Evolutionary conservation across 805 yeast genomes (phyloP).

Genomic region (Barnettozyma sp.): DNA sequence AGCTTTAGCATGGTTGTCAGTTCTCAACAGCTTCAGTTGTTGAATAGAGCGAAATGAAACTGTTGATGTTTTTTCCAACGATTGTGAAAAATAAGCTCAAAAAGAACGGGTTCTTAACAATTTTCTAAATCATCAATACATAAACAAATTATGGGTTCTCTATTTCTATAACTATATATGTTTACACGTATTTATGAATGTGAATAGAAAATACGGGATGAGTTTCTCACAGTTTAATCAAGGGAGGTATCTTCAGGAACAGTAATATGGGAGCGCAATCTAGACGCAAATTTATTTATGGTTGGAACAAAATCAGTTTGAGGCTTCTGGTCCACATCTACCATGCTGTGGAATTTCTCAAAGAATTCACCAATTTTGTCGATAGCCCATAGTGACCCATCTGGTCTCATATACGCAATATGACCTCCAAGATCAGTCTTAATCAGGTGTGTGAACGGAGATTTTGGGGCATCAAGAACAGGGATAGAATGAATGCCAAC

Average conservation of each 20-base stretch:
- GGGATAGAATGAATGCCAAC: slow-evolving; percentile 49
- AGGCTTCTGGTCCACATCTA: slow-evolving; percentile 21
- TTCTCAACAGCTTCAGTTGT: no score
- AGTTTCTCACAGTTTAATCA: not conserved
- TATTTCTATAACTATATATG: no score
- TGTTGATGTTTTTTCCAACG: not conserved
- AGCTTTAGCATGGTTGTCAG: not conserved
- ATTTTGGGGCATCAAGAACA: slow-evolving; percentile 37
- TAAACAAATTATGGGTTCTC: no score
- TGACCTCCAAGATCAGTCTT: slow-evolving; percentile 70
- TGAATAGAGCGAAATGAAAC: no score
- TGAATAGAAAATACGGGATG: no score
- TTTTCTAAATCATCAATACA: no score
- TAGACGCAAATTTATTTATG: slow-evolving; percentile 15
- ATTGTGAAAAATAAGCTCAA: no score
- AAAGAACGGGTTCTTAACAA: no score
- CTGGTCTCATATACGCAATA: slow-evolving; percentile 42
- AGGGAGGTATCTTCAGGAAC: not conserved
- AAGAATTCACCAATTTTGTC: slow-evolving; percentile 36
- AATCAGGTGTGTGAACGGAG: slow-evolving; percentile 53
- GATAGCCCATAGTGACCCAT: slow-evolving; percentile 43
- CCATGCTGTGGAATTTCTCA: slow-evolving; percentile 30
- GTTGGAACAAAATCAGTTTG: slow-evolving; percentile 14
- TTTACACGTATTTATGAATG: no score
- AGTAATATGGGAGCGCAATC: slow-evolving; percentile 6